These are phyloP conservation scores for Fusarium sp. DNA, from an alignment of 2,329 filamentous ascomycete species.

Conservation along the genomic window DNA sequence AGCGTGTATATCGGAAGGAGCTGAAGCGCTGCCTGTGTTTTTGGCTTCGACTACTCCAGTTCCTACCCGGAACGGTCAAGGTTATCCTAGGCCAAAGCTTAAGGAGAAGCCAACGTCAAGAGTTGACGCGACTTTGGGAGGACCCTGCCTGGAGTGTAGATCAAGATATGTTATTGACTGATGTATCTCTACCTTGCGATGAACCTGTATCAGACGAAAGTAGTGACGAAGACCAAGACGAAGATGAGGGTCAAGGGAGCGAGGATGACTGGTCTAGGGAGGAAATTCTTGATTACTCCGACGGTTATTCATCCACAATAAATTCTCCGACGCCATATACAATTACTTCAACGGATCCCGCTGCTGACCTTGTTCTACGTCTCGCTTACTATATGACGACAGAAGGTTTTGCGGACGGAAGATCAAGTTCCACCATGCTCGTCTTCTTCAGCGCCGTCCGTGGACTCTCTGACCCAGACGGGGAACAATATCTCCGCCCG, in stretches of 20 bases:
- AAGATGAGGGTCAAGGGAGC: not conserved
- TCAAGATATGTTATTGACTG: too few species aligned
- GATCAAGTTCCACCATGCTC: not conserved
- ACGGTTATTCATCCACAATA: not conserved
- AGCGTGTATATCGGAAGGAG: too few species aligned
- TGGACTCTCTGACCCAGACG: not conserved
- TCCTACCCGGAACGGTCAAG: too few species aligned
- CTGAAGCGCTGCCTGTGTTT: too few species aligned
- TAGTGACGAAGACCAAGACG: not conserved
- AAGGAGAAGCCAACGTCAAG: not conserved
- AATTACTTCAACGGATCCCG: not conserved
- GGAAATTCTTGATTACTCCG: not conserved
- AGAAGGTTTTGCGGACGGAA: not conserved
- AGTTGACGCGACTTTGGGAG: not conserved
- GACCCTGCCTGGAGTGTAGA: not conserved
- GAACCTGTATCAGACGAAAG: not conserved
- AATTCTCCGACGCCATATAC: fast-evolving
- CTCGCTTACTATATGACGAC: not conserved
- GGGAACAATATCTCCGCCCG: not conserved
- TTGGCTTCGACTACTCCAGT: too few species aligned
- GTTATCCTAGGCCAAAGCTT: too few species aligned
- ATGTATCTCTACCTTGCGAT: too few species aligned
- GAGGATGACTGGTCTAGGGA: not conserved
- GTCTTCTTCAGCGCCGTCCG: not conserved
- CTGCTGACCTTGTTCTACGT: not conserved